A percentile compares a stretch with the other conserved stretches of the same genome.
Conservation (phyloP, 208 protist genomes). For the Leishmania aethiopica region DNA sequence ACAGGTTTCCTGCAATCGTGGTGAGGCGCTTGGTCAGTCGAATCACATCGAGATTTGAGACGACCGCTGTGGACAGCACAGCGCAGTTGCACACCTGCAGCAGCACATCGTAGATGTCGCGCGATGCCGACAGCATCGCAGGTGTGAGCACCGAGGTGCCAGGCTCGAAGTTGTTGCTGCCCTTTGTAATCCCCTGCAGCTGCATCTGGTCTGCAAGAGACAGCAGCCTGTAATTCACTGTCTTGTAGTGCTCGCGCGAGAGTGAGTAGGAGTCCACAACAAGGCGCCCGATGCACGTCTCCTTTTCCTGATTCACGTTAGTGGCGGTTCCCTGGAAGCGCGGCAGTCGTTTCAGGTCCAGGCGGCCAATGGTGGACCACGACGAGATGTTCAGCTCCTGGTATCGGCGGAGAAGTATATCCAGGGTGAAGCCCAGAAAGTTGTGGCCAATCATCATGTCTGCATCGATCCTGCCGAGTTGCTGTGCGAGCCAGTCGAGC, state of each 20-base stretch:
- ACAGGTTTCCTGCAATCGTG: constrained; percentile 96
- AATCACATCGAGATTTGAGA: constrained; percentile 95
- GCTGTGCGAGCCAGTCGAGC: constrained; percentile 77
- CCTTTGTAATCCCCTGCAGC: constrained; percentile 66
- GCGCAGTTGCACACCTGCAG: constrained; percentile 76
- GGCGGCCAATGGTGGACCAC: constrained; percentile 93
- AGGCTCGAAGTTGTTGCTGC: constrained; percentile 64
- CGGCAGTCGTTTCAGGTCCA: constrained; percentile 85
- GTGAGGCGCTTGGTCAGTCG: constrained; percentile 98
- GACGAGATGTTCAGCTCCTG: constrained; percentile 80
- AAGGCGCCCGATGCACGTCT: constrained; percentile 92
- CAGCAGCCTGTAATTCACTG: constrained; percentile 89
- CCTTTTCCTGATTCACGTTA: constrained; percentile 68
- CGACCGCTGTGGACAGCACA: constrained; percentile 82
- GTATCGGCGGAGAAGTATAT: constrained; percentile 96
- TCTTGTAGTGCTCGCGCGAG: constrained; percentile 93
- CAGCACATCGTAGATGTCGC: constrained; percentile 67
- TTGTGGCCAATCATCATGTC: constrained; percentile 98
- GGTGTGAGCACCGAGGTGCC: constrained; percentile 55
- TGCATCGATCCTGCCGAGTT: constrained; percentile 90
- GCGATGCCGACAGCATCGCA: constrained; percentile 40
- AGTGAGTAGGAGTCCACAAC: constrained; percentile 96
- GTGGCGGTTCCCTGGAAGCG: constrained; percentile 33
- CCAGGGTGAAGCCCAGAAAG: constrained; percentile 97
- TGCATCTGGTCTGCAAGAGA: constrained; percentile 78